Conservation (phyloP, 192 early-diverging fungal species). For the Haplosporangium gracile region DNA sequence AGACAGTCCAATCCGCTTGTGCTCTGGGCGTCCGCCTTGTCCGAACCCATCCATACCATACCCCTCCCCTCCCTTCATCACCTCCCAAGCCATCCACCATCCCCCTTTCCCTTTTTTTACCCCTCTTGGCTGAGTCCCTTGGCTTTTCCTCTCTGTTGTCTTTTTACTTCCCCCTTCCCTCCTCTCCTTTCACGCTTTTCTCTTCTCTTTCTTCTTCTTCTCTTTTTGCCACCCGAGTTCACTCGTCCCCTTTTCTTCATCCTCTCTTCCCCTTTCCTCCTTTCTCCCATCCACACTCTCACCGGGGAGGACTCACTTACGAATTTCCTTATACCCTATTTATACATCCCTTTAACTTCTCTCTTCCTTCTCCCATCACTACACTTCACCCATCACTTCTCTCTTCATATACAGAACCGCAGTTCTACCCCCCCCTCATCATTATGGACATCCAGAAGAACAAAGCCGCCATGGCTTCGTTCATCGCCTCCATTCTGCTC, state of each 20-base stretch:
- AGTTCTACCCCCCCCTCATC: constrained; percentile 6
- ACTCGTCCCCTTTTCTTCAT: background rate
- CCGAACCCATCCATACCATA: no score
- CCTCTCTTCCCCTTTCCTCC: background rate
- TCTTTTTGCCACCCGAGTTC: background rate
- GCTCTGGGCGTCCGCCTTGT: no score
- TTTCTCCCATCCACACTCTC: constrained; percentile 6
- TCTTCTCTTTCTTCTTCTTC: background rate
- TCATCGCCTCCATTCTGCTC: constrained; percentile 44
- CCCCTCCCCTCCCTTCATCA: no score
- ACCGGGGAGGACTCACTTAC: background rate
- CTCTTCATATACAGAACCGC: background rate
- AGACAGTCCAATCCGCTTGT: no score
- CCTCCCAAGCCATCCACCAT: background rate
- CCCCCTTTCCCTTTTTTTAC: constrained; percentile 15
- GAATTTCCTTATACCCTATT: constrained; percentile 1
- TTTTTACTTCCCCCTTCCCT: background rate
- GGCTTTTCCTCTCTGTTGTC: background rate
- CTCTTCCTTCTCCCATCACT: background rate
- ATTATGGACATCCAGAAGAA: constrained; percentile 52
- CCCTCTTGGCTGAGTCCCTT: no score
- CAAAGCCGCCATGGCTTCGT: constrained; percentile 54
- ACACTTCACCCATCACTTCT: background rate
- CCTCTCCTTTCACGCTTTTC: constrained; percentile 3
- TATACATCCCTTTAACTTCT: background rate